Base-by-base conservation (phyloP, 306 rosid genomes). In the Urtica urens region DNA sequence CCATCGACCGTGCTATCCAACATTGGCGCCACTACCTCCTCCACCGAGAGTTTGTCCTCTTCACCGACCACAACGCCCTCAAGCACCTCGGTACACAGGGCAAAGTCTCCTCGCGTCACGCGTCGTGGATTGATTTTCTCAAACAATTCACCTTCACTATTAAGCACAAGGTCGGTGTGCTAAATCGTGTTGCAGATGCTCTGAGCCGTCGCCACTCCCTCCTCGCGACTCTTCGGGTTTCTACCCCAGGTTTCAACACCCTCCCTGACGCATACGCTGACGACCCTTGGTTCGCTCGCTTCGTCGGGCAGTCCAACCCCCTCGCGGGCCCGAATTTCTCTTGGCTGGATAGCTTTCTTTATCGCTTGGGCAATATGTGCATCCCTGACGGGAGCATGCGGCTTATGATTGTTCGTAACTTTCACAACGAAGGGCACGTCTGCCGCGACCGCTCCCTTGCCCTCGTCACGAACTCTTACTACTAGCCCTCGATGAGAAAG, bases 301-400 rank as follows among this genome's bases (percentile, higher is more conserved):
- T 25, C 1, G 7, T 47, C 4, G 3, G n/a, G 10, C 17, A n/a
- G n/a, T 4, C 5, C 16, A 23, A 4, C 23, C 8, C 9, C 2
- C n/a, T 6, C 11, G 64, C 0, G 29, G 21, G 18, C 13, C 14
- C 24, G 12, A 10, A 44, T 7, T 33, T 62, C 20, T 21, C 14
- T 4, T 45, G 5, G 15, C 45, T 21, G n/a, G 58, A 52, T 19
- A 43, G 57, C 10, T 53, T 37, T 11, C 33, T 53, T 11, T 53
- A 35, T 22, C 6, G 23, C 21, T 31, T 46, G 10, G 39, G 14
- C 38, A n/a, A 53, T 37, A 10, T 53, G 6, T 38, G 35, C 17
- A 14, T 23, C 12, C 35, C 2, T 0, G 20, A 25, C 17, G 5
- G 38, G 5, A 27, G 23, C 10, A 1, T 49, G 38, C 0, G 10